These are phyloP conservation scores for Pezicula neosporulosa DNA, from an alignment of 2,329 filamentous ascomycete species.

Conservation along the genomic window DNA sequence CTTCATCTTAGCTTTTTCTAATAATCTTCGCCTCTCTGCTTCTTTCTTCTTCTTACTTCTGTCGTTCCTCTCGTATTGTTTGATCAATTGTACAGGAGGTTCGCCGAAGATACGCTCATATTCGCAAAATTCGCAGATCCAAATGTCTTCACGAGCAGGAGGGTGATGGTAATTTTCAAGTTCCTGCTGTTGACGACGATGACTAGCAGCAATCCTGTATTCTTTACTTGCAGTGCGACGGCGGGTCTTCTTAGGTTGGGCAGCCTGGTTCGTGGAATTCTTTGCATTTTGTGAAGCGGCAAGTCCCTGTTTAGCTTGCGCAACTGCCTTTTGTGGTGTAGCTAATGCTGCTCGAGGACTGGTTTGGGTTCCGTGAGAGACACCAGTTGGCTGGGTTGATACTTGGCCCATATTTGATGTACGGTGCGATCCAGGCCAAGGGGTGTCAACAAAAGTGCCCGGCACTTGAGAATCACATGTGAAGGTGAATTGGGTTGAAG, in stretches of 20 bases:
- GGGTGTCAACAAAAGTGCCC: slow-evolving; percentile 53
- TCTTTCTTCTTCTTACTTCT: slow-evolving; percentile 77
- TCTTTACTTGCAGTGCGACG: slow-evolving; percentile 67
- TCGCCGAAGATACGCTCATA: slow-evolving; percentile 94
- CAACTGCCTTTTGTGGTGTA: slow-evolving; percentile 7
- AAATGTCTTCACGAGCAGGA: slow-evolving; percentile 69
- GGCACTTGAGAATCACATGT: slow-evolving; percentile 89
- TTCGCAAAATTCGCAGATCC: slow-evolving; percentile 98
- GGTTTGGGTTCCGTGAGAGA: slow-evolving; percentile 29
- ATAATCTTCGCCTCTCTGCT: slow-evolving; percentile 77
- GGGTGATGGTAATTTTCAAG: slow-evolving; percentile 74
- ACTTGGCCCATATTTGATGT: slow-evolving; percentile 17
- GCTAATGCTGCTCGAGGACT: slow-evolving; percentile 24
- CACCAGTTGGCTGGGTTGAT: slow-evolving; percentile 10
- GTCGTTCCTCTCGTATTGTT: slow-evolving; percentile 93
- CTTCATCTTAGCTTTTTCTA: slow-evolving; percentile 95
- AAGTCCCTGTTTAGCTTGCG: slow-evolving; percentile 22
- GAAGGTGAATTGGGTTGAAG: slow-evolving; percentile 92
- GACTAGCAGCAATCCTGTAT: slow-evolving; percentile 70
- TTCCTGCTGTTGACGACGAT: slow-evolving; percentile 74
- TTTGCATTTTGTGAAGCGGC: slow-evolving; percentile 30
- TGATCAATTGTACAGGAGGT: slow-evolving; percentile 79
- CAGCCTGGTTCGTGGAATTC: slow-evolving; percentile 34
- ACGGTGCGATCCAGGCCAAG: slow-evolving; percentile 58
- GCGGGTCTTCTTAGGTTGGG: slow-evolving; percentile 55